Evolutionary conservation across 805 yeast species (phyloP).

Genomic region (Candida montana): DNA sequence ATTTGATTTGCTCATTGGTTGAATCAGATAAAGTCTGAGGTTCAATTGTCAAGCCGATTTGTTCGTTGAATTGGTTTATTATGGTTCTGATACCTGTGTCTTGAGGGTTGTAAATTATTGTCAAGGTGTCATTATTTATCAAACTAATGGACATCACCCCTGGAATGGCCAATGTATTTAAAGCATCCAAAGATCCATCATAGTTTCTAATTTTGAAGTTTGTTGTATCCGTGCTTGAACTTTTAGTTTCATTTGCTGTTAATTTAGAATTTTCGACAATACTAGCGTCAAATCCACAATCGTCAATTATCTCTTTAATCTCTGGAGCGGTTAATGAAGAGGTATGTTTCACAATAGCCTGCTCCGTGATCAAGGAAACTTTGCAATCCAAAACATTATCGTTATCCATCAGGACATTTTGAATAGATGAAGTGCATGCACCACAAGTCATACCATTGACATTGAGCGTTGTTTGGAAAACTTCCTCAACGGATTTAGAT

Average conservation of each 20-base stretch:
- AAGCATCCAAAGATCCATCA: slow-evolving; percentile 1
- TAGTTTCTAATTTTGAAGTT: slow-evolving; percentile 9
- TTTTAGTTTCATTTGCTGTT: background rate
- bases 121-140: slow-evolving; percentile 2
- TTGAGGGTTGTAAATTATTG: slow-evolving; percentile 44
- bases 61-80: slow-evolving; percentile 31
- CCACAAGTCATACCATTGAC: slow-evolving; percentile 27
- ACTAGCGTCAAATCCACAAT: slow-evolving; percentile 65
- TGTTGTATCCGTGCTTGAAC: slow-evolving; percentile 8
- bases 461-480: slow-evolving; percentile 3
- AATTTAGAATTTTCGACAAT: slow-evolving; percentile 16
- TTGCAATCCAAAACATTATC: slow-evolving; percentile 49
- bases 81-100: slow-evolving; percentile 60
- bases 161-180: slow-evolving; percentile 6
- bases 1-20: slow-evolving; percentile 55
- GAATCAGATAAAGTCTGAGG: slow-evolving; percentile 46
- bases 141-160: slow-evolving; percentile 6
- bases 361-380: slow-evolving; percentile 74
- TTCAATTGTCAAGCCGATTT: slow-evolving; percentile 36
- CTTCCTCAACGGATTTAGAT: background rate
- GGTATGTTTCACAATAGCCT: slow-evolving; percentile 54
- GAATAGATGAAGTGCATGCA: slow-evolving; percentile 52
- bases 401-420: slow-evolving; percentile 42
- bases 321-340: slow-evolving; percentile 24
- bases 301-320: slow-evolving; percentile 57